Evolutionary conservation across 1,139 yeast genomes (phyloP), one percentile per base, ranked within the genome.

Genomic region (Sugiyamaella pinicola): DNA sequence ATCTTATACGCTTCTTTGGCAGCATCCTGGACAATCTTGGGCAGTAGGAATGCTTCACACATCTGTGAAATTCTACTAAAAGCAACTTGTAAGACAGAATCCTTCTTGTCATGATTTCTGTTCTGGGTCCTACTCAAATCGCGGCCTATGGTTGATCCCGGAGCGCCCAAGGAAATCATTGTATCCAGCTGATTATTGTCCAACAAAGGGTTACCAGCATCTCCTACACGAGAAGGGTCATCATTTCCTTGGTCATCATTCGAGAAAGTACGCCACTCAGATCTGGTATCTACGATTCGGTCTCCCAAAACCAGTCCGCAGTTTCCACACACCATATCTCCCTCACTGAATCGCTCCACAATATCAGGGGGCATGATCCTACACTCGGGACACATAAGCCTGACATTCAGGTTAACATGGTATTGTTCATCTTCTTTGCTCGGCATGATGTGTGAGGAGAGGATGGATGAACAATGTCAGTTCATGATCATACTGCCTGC

Each of bases 211-310:
- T 91, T 91, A n/a, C 95, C 86, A 2, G 98, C 98, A 67, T 91
- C 98, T 70, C 99, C 99, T 59, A 93, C 99, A 87, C 99, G 98
- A 63, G 95, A 85, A 3, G 99, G 99, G 69, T 93, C 99, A 68
- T 90, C 98, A 63, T 96, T 96, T 61, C 93, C 95, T 71, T 91
- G 98, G 69, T 93, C 99, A 69, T 93, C 99, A 69, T 93, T 93
- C 46, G 76, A 68, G 71, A 93, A 93, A 1, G 99, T 93, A 76
- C 99, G 87, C 99, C 99, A 93, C 76, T 93, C 99, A 1, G 96
- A 88, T 62, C 99, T 78, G 4, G 96, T 91, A 67, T 93, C 99
- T 31, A 93, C 96, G 51, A 93, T 86, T 60, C 95, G 78, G 68
- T 90, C 96, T 62, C 96, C 89, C 28, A 93, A 78, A 2, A 93